Evolutionary conservation across 331 rosid species (phyloP), one percentile per base, ranked within the genome.

Genomic region (Pyrus hybrid): DNA sequence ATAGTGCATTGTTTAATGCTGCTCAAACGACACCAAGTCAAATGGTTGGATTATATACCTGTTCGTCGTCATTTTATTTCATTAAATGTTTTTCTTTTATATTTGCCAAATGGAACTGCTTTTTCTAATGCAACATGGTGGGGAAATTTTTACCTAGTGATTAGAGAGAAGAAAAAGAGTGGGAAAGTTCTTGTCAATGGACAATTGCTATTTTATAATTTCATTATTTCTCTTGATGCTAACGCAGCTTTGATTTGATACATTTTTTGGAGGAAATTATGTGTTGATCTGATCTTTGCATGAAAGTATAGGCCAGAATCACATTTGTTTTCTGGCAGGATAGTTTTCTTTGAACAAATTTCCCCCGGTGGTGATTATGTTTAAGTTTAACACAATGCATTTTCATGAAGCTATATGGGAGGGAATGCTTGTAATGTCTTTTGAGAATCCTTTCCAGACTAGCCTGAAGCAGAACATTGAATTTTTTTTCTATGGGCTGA

Each of bases 11-110:
- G 77, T 93, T 86, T 72, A 93, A 87, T 85, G 94, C 94, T 76
- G 93, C 96, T 72, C 98, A 93, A 85, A 85, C 97, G 49, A 87
- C 98, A 60, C 80, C 93, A 61, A 91, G 87, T 86, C 97, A 91
- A 86, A 88, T 93, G 98, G 98, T 91, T 72, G 47, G 88, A 75
- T 70, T 54, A 68, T 23, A 12, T 16, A 45, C 64, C 25, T 64
- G 8, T 68, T 63, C 75, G 13, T 74, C 37, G 26, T 71, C 67
- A 65, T n/a, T 23, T 28, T 49, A 29, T 70, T 20, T 13, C 75
- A 67, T 75, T 57, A 26, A 18, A 71, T 33, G 62, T 56, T 64
- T 3, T 63, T 28, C 18, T 70, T 13, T 70, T 22, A 2, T 29
- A 58, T 58, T 58, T 58, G 14, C 64, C 64, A 21, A 58, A 23